Base-by-base conservation (phyloP, 495 filamentous ascomycete species). In the Parathielavia appendiculata region DNA sequence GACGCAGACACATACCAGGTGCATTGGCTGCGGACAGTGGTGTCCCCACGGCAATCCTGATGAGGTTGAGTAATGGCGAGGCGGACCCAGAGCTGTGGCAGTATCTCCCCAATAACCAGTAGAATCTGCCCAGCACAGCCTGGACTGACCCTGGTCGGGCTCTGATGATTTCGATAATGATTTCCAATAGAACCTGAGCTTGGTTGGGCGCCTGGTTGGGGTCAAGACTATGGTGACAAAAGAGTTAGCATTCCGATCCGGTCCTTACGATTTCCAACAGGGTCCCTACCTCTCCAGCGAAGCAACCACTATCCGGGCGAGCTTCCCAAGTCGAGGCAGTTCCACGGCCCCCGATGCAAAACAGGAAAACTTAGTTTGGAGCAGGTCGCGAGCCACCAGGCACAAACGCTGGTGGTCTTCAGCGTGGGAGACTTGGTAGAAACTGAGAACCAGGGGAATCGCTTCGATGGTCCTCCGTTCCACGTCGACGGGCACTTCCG, bases 321-420 rank as follows among this genome's bases (percentile, higher is more conserved):
- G 60, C 53, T 66, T 70, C 38, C 63, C 62, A 61, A 75, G 65
- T 5, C 72, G 65, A 30, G 56, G 47, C 0, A 40, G 36, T 30
- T 63, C 60, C n/a, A 69, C n/a, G 10, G 46, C 43, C 1, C 47
- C 61, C 4, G 54, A 53, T 4, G 19, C 50, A 20, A 75, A 73
- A 40, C 61, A 54, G 46, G 38, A 47, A 26, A 74, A 70, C 19
- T 67, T 64, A 12, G 66, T 61, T 2, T 66, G 61, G 8, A 67
- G 51, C n/a, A 76, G 62, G 54, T 77, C 74, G n/a, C 57, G 54
- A 48, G 70, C 63, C 35, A 79, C 64, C 26, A 68, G 38, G 44
- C 64, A 66, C 23, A 77, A 49, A 14, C 75, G 70, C 16, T 48
- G 61, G 16, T 67, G 65, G 60, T 79, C 76, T 26, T 72, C 69